A percentile compares a stretch with the other conserved stretches of the same genome.
phyloP scores from a whole-genome alignment of 768 basidiomycete species.

The Lactifluus rugatus region DNA sequence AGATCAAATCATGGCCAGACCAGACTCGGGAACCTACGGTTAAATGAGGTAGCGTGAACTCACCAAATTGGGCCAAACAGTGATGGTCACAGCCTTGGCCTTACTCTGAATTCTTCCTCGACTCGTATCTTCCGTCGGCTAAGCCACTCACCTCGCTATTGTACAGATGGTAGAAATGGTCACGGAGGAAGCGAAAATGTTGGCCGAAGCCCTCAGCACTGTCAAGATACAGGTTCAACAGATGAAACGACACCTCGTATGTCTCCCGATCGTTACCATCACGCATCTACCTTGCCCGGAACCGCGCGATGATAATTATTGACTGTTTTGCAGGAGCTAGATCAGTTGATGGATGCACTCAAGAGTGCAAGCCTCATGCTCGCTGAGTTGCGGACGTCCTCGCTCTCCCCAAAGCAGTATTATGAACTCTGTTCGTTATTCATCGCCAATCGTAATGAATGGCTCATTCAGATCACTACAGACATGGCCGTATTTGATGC shows the following conservation, averaged over 20 bases:
- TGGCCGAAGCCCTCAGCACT: constrained; percentile 75
- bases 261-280: constrained; percentile 12
- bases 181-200: constrained; percentile 71
- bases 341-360: constrained; percentile 97
- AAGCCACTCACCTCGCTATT: background rate
- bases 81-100: background rate
- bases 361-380: constrained; percentile 98
- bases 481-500: constrained; percentile 99
- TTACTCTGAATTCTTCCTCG: background rate
- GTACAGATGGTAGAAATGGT: constrained; percentile 23
- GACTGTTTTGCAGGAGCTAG: constrained; percentile 53
- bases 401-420: constrained; percentile 92
- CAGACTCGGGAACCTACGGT: too few relatives aligned
- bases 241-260: constrained; percentile 87
- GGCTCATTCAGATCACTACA: constrained; percentile 24
- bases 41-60: background rate
- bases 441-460: background rate
- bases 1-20: too few relatives aligned
- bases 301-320: background rate
- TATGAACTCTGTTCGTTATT: constrained; percentile 79
- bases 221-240: constrained; percentile 89
- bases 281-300: background rate
- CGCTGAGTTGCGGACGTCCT: constrained; percentile 88
- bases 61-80: background rate
- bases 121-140: background rate